Evolutionary conservation across 148 eudicot genomes (phyloP).

Genomic region (Fallopia convolvulus): DNA sequence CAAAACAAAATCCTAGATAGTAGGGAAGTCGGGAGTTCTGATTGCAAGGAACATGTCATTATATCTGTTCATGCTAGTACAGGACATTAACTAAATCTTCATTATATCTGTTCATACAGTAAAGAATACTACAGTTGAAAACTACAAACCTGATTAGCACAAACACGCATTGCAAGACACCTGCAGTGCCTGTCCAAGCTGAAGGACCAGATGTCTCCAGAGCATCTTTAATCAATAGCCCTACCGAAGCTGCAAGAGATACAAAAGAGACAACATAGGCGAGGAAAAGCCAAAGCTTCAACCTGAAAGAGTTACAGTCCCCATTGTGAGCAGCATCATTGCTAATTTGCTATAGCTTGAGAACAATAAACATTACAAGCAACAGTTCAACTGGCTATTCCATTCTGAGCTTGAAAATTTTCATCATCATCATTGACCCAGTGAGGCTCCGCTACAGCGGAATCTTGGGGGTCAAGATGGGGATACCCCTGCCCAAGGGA

Average conservation of each 20-base stretch:
- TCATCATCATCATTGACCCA: too few relatives aligned
- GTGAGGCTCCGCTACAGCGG: too few relatives aligned
- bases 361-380: not conserved
- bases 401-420: not conserved
- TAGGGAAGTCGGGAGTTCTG: too few relatives aligned
- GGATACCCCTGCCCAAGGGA: too few relatives aligned
- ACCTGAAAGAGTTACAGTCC: constrained; percentile 34
- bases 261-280: constrained; percentile 90
- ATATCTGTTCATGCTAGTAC: not conserved
- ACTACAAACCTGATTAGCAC: constrained; percentile 63
- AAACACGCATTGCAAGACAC: constrained; percentile 89
- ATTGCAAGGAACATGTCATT: not conserved
- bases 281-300: constrained; percentile 95
- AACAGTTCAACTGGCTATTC: not conserved
- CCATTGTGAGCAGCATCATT: not conserved
- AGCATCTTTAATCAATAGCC: constrained; percentile 83
- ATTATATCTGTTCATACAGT: not conserved
- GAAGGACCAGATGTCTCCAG: constrained; percentile 69
- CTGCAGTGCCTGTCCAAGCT: constrained; percentile 91
- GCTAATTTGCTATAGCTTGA: not conserved
- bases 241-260: constrained; percentile 93
- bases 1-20: too few relatives aligned
- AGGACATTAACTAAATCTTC: not conserved
- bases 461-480: too few relatives aligned
- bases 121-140: not conserved